Evolutionary conservation across 2,329 filamentous ascomycete species (phyloP).

Genomic region (Talaromyces rugulosus): DNA sequence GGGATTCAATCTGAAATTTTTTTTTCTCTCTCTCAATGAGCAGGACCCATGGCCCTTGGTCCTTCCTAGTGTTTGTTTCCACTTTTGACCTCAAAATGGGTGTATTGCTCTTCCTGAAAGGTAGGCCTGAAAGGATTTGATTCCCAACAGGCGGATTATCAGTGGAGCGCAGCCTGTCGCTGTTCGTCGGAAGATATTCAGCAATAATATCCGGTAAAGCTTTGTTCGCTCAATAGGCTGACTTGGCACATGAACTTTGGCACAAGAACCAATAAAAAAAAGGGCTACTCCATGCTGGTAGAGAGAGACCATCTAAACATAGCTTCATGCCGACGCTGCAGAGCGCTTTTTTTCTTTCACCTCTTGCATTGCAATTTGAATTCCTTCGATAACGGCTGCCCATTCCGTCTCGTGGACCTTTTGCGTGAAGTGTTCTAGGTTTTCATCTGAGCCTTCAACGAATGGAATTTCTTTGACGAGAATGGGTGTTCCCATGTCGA

Average conservation of each 20-base stretch:
- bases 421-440: slow-evolving; percentile 61
- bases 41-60: neutral
- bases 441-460: slow-evolving; percentile 58
- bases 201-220: neutral
- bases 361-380: slow-evolving; percentile 31
- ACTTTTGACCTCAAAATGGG: too few relatives aligned
- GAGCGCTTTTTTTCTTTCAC: slow-evolving; percentile 19
- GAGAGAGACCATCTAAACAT: neutral
- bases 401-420: slow-evolving; percentile 76
- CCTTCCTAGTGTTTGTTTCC: too few relatives aligned
- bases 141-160: neutral
- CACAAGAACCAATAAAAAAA: neutral
- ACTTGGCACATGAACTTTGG: too few relatives aligned
- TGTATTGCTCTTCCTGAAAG: neutral
- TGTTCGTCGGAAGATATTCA: neutral
- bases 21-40: neutral
- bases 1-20: neutral
- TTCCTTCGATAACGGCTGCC: slow-evolving; percentile 72
- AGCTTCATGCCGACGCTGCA: neutral
- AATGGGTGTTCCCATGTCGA: slow-evolving; percentile 75
- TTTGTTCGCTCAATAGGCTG: neutral
- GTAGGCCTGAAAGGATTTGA: neutral
- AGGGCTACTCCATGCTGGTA: neutral
- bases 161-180: neutral
- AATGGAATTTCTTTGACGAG: slow-evolving; percentile 64